phyloP scores from a whole-genome alignment of 352 stramenopile species.

The Pythium vanterpoolii region DNA sequence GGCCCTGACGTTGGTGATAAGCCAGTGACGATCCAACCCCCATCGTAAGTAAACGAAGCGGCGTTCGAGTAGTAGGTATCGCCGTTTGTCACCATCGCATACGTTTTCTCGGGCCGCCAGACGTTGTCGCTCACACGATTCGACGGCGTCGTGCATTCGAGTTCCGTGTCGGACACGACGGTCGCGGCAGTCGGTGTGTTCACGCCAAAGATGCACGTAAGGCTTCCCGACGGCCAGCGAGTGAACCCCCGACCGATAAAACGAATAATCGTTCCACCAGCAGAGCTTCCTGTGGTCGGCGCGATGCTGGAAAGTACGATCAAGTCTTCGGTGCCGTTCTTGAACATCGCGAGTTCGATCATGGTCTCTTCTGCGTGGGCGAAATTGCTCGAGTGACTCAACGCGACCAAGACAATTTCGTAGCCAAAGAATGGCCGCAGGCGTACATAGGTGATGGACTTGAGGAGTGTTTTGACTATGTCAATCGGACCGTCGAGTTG shows the following conservation, averaged over 20 bases:
- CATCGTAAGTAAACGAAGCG: constrained; percentile 46
- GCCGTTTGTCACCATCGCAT: constrained; percentile 57
- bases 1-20: constrained; percentile 29
- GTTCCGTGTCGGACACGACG: constrained; percentile 35
- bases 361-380: constrained; percentile 35
- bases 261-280: constrained; percentile 42
- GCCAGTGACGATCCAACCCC: constrained; percentile 28
- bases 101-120: constrained; percentile 26
- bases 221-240: constrained; percentile 15
- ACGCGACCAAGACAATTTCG: constrained; percentile 51
- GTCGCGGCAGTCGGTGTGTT: constrained; percentile 29
- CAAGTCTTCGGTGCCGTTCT: constrained; percentile 23
- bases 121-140: constrained; percentile 21
- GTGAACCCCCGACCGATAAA: constrained; percentile 45
- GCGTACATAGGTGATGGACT: constrained; percentile 46
- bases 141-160: constrained; percentile 39
- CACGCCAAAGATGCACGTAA: constrained; percentile 57
- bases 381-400: constrained; percentile 51
- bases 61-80: constrained; percentile 60
- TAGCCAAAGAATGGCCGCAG: constrained; percentile 49
- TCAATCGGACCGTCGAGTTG: constrained; percentile 34
- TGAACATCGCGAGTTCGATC: constrained; percentile 39
- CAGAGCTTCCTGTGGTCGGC: constrained; percentile 20
- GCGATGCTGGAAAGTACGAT: constrained; percentile 26
- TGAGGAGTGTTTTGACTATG: constrained; percentile 33